phyloP scores from a whole-genome alignment of 352 stramenopile species.

The Phytophthora constricta region DNA sequence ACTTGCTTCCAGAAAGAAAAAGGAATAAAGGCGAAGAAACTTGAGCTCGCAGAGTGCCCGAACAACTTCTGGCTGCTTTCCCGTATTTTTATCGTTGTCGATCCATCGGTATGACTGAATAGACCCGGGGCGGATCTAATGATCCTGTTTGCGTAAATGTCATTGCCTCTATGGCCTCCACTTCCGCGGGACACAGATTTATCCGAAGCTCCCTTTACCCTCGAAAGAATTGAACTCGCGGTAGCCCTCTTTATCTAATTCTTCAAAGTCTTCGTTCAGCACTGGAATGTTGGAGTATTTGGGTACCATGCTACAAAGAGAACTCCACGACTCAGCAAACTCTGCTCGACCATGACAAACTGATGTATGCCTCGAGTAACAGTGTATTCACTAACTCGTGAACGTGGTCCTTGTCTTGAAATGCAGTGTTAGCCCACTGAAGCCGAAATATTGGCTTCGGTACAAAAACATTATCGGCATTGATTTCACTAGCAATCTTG shows the following conservation, averaged over 20 bases:
- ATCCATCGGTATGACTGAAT: constrained; percentile 1
- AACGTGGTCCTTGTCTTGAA: constrained; percentile 2
- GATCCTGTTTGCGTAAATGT: not conserved
- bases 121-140: not conserved
- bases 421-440: constrained; percentile 8
- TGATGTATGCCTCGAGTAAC: not conserved
- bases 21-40: constrained; percentile 12
- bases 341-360: not conserved
- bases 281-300: constrained; percentile 3
- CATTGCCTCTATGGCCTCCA: constrained; percentile 1
- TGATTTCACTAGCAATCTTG: not conserved
- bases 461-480: not conserved
- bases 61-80: not conserved
- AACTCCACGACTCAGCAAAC: constrained; percentile 10
- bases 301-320: constrained; percentile 1
- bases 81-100: not conserved
- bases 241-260: not conserved
- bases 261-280: constrained; percentile 7
- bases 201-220: not conserved
- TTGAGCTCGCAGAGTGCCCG: not conserved
- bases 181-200: not conserved
- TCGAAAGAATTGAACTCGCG: not conserved
- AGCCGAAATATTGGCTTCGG: not conserved
- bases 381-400: not conserved
- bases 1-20: constrained; percentile 14